These are phyloP conservation scores for Angomonas ambiguus DNA, from an alignment of 208 protist species.

Conservation along the genomic window DNA sequence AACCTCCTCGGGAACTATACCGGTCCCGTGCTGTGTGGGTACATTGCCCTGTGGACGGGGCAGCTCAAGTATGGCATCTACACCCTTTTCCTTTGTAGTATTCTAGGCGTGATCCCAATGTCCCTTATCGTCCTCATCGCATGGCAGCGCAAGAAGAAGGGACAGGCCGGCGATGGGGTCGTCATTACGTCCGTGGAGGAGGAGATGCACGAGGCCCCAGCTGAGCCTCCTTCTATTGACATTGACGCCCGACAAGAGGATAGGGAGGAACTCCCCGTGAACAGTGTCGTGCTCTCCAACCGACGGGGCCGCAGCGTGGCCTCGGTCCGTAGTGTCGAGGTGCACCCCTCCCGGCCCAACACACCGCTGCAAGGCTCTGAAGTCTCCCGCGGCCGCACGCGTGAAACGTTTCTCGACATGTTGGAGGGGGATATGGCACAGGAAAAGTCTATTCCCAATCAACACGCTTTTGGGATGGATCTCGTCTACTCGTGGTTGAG, in stretches of 20 bases:
- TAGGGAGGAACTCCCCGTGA: not conserved
- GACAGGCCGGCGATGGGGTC: not conserved
- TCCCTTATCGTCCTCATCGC: slow-evolving; percentile 37
- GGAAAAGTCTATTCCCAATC: slow-evolving; percentile 24
- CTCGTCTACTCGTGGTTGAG: slow-evolving; percentile 30
- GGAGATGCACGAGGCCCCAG: not conserved
- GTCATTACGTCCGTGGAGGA: not conserved
- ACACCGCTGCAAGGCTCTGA: not conserved
- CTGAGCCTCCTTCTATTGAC: too few species aligned
- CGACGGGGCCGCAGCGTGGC: too few species aligned
- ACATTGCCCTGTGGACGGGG: slow-evolving; percentile 58
- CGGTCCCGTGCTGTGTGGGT: slow-evolving; percentile 82
- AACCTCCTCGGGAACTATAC: slow-evolving; percentile 88
- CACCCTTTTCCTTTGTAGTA: slow-evolving; percentile 57
- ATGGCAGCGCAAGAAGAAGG: slow-evolving; percentile 5
- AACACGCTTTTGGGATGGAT: slow-evolving; percentile 46
- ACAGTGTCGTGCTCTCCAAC: too few species aligned
- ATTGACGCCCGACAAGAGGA: not conserved
- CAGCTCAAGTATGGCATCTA: slow-evolving; percentile 72
- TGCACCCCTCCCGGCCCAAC: not conserved
- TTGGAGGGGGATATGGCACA: slow-evolving; percentile 1
- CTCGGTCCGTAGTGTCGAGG: not conserved
- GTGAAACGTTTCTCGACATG: not conserved
- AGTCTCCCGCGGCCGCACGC: not conserved
- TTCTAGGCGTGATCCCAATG: slow-evolving; percentile 60